A percentile compares a stretch with the other conserved stretches of the same genome.
phyloP scores from a whole-genome alignment of 257 asterid genomes.

The Catharanthus roseus region DNA sequence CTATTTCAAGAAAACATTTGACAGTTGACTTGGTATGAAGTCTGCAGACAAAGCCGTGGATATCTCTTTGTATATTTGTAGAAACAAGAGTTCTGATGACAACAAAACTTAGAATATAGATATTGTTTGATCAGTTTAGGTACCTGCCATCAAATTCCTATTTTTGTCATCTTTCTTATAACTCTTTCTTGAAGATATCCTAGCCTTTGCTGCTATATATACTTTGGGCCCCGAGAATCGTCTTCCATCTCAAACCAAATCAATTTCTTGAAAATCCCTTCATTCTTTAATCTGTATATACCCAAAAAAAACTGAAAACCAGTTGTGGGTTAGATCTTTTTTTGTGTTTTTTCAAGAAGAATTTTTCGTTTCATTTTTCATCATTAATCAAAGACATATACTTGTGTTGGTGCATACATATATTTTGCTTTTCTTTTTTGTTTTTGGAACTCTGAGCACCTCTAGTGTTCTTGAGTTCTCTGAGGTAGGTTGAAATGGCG shows the following conservation, averaged over 20 bases:
- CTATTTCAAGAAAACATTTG: constrained; percentile 1
- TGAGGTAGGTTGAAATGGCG: constrained; percentile 39
- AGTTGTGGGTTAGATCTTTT: not conserved
- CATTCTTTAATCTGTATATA: not conserved
- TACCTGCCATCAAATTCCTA: constrained; percentile 5
- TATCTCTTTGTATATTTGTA: not conserved
- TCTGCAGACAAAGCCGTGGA: constrained; percentile 9
- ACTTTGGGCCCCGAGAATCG: not conserved
- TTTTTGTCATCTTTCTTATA: constrained; percentile 8
- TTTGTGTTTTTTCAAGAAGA: not conserved
- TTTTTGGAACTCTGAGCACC: constrained; percentile 5
- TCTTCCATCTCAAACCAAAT: not conserved
- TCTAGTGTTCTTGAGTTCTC: constrained; percentile 14
- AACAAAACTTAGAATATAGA: constrained; percentile 13
- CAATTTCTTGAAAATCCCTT: not conserved
- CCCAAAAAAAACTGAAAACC: not conserved
- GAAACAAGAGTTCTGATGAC: not conserved
- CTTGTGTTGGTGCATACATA: not conserved
- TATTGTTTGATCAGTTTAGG: not conserved
- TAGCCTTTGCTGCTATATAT: constrained; percentile 1
- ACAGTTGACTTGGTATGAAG: not conserved
- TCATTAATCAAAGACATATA: not conserved
- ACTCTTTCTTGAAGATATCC: not conserved
- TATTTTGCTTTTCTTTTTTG: no score
- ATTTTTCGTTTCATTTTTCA: constrained; percentile 1